These are phyloP conservation scores for Pyrenula aspistea DNA, from an alignment of 495 filamentous ascomycete genomes.

Conservation along the genomic window DNA sequence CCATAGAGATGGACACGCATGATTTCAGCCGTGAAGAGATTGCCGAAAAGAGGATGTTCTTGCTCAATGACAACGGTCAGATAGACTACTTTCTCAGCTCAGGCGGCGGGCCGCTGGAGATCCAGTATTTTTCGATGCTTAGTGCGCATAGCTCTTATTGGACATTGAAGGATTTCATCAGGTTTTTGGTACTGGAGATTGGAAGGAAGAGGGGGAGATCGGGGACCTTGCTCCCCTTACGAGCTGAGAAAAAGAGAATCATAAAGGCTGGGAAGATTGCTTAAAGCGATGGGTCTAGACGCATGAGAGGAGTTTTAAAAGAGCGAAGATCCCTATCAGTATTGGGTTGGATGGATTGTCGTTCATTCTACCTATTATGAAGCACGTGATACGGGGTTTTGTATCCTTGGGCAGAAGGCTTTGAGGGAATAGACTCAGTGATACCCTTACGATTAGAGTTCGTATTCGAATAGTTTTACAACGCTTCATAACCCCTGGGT, in stretches of 20 bases:
- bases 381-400: too few species aligned
- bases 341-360: too few species aligned
- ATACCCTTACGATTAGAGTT: too few species aligned
- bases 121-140: constrained; percentile 95
- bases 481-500: too few species aligned
- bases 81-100: constrained; percentile 79
- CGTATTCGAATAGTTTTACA: too few species aligned
- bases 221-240: constrained; percentile 53
- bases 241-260: constrained; percentile 54
- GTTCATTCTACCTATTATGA: too few species aligned
- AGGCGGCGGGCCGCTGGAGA: constrained; percentile 71
- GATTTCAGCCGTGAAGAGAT: constrained; percentile 89
- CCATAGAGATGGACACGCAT: constrained; percentile 88
- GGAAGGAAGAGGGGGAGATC: constrained; percentile 61
- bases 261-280: constrained; percentile 1
- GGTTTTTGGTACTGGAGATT: constrained; percentile 78
- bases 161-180: constrained; percentile 71
- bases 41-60: constrained; percentile 74
- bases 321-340: too few species aligned
- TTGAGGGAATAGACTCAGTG: too few species aligned
- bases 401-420: too few species aligned
- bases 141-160: constrained; percentile 95
- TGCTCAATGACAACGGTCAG: constrained; percentile 93
- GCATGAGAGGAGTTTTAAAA: neutral
- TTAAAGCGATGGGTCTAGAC: neutral